Base-by-base conservation (phyloP, 1,284 basidiomycete genomes). In the Ceratobasidium sp. region DNA sequence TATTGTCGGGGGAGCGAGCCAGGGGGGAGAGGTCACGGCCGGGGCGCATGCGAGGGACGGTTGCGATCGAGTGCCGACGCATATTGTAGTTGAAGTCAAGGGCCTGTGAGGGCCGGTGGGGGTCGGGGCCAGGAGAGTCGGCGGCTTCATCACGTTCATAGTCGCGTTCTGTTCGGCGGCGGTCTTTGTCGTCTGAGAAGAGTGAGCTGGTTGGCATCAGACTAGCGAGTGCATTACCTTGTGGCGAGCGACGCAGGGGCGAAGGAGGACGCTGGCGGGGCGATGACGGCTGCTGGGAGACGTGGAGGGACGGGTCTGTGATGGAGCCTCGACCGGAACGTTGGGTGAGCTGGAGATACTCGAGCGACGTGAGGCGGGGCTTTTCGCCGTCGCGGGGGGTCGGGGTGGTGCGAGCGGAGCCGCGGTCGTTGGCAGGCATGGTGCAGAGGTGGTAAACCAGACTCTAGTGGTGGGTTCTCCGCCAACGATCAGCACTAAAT, bases 261-360 rank as follows among this genome's bases (percentile, higher is more conserved):
- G 91, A 84, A 79, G 88, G 88, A 83, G 89, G 85, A 81, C 75
- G 54, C 65, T 68, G 90, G 84, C 82, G 89, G 84, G 81, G 86
- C 83, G 81, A 85, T 84, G 80, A 84, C 82, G 81, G 83, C 79
- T 87, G 87, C 48, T 85, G 81, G 54, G 89, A 88, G 30, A 90
- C 90, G 84, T 93, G 92, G 71, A 94, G 87, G 64, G 91, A 91
- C 2, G 93, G 93, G 85, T 94, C 93, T 23, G 93, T 93, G 82
- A 94, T 91, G 1, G 93, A 94, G 77, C 92, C 92, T 79, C 93
- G 86, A 35, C 75, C 75, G 23, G 75, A 77, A 54, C 93, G 90
- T 82, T 94, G 93, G 78, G 89, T 92, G 78, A 79, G 74, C 84
- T 94, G 92, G 38, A 94, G 88, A 82, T 88, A 91, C 83, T 93